A percentile compares a stretch with the other conserved stretches of the same genome.
Evolutionary conservation across 208 protist genomes (phyloP).

Genomic region (Phytomonas francai): DNA sequence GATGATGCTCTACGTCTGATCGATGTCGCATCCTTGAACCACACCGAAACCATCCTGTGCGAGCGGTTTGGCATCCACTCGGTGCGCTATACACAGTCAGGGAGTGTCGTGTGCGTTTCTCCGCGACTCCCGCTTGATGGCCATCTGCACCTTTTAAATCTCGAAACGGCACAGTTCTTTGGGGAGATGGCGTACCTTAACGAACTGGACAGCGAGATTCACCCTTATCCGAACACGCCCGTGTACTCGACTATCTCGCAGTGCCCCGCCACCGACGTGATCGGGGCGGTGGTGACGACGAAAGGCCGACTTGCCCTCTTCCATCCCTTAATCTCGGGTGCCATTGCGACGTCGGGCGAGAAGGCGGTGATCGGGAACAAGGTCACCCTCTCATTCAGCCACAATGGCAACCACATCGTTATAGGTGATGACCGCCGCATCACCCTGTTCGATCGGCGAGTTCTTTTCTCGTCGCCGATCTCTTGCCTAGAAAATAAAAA

Average conservation of each 20-base stretch:
- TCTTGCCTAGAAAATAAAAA: constrained; percentile 19
- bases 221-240: constrained; percentile 31
- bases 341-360: constrained; percentile 50
- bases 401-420: constrained; percentile 41
- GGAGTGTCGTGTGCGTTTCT: constrained; percentile 46
- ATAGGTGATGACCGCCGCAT: constrained; percentile 54
- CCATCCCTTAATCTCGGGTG: constrained; percentile 69
- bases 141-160: constrained; percentile 73
- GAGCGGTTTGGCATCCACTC: constrained; percentile 54
- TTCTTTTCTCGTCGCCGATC: constrained; percentile 28
- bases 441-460: constrained; percentile 53
- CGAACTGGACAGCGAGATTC: constrained; percentile 36
- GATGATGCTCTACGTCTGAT: constrained; percentile 71
- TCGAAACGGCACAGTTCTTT: constrained; percentile 58
- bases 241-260: constrained; percentile 64
- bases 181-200: constrained; percentile 55
- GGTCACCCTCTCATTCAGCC: constrained; percentile 37
- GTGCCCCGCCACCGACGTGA: constrained; percentile 53
- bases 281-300: constrained; percentile 41
- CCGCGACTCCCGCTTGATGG: constrained; percentile 64
- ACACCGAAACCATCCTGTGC: constrained; percentile 42
- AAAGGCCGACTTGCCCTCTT: constrained; percentile 58
- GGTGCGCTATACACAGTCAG: constrained; percentile 65
- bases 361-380: constrained; percentile 27
- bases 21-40: constrained; percentile 41